A percentile compares a stretch with the other conserved stretches of the same genome.
Conservation (phyloP, 2,329 filamentous ascomycete genomes). For the Trematosphaeria pertusa region DNA sequence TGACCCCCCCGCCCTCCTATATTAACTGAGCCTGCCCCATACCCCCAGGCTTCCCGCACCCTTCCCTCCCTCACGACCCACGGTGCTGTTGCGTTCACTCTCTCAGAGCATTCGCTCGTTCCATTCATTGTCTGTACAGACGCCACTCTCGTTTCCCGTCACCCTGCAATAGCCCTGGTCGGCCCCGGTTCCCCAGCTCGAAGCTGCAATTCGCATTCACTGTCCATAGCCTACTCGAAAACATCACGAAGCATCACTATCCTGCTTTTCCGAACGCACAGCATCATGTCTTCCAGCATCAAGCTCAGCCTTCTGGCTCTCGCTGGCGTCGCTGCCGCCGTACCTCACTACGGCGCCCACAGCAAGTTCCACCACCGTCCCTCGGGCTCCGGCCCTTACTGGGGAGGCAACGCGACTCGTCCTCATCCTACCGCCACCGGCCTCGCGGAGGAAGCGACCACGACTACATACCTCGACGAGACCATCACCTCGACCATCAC, state of each 20-base stretch:
- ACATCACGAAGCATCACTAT: constrained; percentile 21
- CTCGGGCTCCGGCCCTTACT: constrained; percentile 43
- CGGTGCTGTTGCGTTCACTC: constrained; percentile 44
- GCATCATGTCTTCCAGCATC: constrained; percentile 43
- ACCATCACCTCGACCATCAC: constrained; percentile 36
- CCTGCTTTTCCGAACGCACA: constrained; percentile 6
- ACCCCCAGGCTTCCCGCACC: constrained; percentile 30
- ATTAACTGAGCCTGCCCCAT: constrained; percentile 33
- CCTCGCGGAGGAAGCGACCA: constrained; percentile 27
- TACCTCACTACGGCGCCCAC: constrained; percentile 40
- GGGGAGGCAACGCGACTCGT: constrained; percentile 33
- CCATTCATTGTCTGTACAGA: constrained; percentile 44
- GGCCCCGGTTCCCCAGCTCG: constrained; percentile 48
- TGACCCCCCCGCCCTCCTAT: constrained; percentile 30
- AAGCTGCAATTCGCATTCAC: constrained; percentile 41
- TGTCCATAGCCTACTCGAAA: constrained; percentile 16
- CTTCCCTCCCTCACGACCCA: constrained; percentile 33
- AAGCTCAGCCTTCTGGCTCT: constrained; percentile 54
- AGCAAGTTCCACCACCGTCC: constrained; percentile 22
- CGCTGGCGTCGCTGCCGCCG: constrained; percentile 46
- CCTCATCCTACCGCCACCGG: constrained; percentile 31
- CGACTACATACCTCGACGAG: constrained; percentile 22
- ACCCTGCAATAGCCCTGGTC: constrained; percentile 52
- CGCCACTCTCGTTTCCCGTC: constrained; percentile 45
- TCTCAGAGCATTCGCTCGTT: constrained; percentile 54